Evolutionary conservation across 1,284 basidiomycete species (phyloP), one percentile per base, ranked within the genome.

Genomic region (Vanrija pseudolonga): DNA sequence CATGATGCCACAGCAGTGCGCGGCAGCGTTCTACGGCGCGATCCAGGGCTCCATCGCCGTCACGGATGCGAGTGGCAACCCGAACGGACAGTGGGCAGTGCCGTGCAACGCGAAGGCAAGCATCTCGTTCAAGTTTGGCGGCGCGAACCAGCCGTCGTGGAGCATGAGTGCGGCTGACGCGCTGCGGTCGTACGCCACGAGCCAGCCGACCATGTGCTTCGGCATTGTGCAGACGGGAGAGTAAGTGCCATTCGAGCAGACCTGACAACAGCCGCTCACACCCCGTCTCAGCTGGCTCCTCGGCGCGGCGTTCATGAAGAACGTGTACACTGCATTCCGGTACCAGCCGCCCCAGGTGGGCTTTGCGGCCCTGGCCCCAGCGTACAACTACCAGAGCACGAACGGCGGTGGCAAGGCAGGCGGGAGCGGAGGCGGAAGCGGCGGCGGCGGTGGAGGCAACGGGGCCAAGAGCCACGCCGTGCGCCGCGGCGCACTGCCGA

Each of bases 61-160:
- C 23, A 23, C 82, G 12, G 32, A 32, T 12, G 9, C 32, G 32
- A 32, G 5, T 28, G 26, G 32, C 2, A 9, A 15, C 9, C 39
- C n/a, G 39, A 19, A 1, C 22, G 47, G 46, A 20, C 19, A 28
- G 14, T 56, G 39, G 37, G 17, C 43, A 23, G 47, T 56, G 71
- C 81, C 93, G 0, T 98, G 94, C 76, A 74, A 73, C 61, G 85
- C 86, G 2, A 64, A 69, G 6, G 85, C 93, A 50, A 81, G 80
- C 51, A 79, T 91, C 22, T 73, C 83, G 1, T 69, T 98, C 55
- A 82, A 83, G 0, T 97, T 96, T 67, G 54, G 28, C 12, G 49
- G 51, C 39, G 37, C 7, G 4, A 12, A 9, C 32, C 9, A 32
- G 32, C 32, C 17, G 41, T 41, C 40, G 26, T 53, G 45, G 47